Conservation (phyloP, 1,139 yeast genomes). For the Petasospora fabianii region DNA sequence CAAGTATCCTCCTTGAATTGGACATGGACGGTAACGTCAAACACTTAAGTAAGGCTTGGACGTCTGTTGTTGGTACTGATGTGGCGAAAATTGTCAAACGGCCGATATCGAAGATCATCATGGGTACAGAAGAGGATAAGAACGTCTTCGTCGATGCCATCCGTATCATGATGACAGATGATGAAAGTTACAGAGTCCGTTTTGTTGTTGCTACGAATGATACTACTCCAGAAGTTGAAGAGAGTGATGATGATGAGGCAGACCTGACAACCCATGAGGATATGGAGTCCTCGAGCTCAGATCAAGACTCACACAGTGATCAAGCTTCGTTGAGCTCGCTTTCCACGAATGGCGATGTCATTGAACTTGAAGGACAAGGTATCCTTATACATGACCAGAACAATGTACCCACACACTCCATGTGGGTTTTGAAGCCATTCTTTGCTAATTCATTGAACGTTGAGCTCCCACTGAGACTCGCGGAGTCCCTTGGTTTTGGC, state of each 20-base stretch:
- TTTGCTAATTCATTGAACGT: slow-evolving; percentile 56
- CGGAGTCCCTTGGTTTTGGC: slow-evolving; percentile 82
- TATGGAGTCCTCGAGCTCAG: slow-evolving; percentile 7
- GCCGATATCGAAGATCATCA: slow-evolving; percentile 62
- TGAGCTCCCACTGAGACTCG: slow-evolving; percentile 62
- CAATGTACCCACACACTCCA: slow-evolving; percentile 68
- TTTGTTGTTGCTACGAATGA: slow-evolving; percentile 58
- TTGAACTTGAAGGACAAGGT: slow-evolving; percentile 92
- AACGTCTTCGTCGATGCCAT: slow-evolving; percentile 69
- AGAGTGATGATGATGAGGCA: slow-evolving; percentile 21
- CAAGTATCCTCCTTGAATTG: slow-evolving; percentile 82
- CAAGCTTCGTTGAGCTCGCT: slow-evolving; percentile 31
- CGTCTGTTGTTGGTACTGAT: slow-evolving; percentile 58
- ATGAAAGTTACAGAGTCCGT: slow-evolving; percentile 72
- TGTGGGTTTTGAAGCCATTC: slow-evolving; percentile 91
- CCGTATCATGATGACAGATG: slow-evolving; percentile 67
- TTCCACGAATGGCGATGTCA: slow-evolving; percentile 55
- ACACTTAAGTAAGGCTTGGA: slow-evolving; percentile 77
- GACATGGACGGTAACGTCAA: slow-evolving; percentile 76
- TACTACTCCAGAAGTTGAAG: slow-evolving; percentile 22
- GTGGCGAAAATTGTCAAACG: slow-evolving; percentile 49
- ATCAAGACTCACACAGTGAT: slow-evolving; percentile 12
- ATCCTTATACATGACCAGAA: slow-evolving; percentile 74
- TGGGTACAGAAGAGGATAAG: slow-evolving; percentile 66
- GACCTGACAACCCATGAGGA: slow-evolving; percentile 17